phyloP scores from a whole-genome alignment of 2,329 filamentous ascomycete species.

The Botrytis paeoniae region DNA sequence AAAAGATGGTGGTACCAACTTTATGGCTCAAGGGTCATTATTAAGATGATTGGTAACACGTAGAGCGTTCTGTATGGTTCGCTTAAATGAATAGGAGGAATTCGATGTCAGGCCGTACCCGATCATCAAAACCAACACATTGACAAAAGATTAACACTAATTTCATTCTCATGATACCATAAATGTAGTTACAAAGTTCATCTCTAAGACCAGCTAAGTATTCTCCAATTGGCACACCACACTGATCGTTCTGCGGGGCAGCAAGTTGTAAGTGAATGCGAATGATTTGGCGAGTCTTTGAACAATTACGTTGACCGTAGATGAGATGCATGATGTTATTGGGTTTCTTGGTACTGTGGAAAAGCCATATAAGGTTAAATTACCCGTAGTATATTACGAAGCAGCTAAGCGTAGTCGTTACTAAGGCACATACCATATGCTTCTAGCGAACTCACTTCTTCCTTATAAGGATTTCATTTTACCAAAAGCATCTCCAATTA shows the following conservation, averaged over 20 bases:
- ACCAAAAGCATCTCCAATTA: neutral
- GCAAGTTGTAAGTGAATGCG: neutral
- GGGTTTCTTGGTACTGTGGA: fast-evolving
- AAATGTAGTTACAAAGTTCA: neutral
- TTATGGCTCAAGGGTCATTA: neutral
- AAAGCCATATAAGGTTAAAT: fast-evolving
- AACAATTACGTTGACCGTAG: neutral
- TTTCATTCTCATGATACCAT: neutral
- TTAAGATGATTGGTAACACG: neutral
- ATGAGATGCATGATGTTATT: neutral
- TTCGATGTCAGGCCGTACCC: fast-evolving
- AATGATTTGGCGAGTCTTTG: neutral
- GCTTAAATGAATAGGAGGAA: neutral
- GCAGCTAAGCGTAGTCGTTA: neutral
- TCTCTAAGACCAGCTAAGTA: fast-evolving
- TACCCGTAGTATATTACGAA: neutral
- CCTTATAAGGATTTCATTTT: neutral
- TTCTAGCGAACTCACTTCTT: neutral
- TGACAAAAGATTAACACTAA: neutral
- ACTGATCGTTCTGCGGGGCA: neutral
- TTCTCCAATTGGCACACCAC: neutral
- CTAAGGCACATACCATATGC: neutral
- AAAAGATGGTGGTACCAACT: neutral
- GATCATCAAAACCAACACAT: neutral
- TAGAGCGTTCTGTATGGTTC: neutral